Conservation (phyloP, 2,329 filamentous ascomycete species). For the Fusarium sp. region DNA sequence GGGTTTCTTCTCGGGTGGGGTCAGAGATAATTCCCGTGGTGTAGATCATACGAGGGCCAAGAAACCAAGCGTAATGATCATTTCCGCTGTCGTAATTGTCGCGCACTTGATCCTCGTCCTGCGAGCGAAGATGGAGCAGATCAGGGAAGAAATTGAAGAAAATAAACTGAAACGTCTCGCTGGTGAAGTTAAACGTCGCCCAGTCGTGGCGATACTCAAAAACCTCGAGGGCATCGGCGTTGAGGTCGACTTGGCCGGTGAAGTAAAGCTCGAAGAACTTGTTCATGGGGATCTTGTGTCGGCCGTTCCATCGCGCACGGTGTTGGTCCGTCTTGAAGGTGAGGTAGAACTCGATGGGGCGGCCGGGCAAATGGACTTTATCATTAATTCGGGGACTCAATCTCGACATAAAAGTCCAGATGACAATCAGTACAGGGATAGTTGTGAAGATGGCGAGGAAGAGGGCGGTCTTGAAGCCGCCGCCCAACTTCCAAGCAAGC, state of each 20-base stretch:
- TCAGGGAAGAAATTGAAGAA: slow-evolving; percentile 86
- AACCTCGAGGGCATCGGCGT: slow-evolving; percentile 86
- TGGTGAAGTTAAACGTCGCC: slow-evolving; percentile 90
- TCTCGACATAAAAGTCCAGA: slow-evolving; percentile 83
- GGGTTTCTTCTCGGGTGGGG: slow-evolving; percentile 83
- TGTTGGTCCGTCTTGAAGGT: slow-evolving; percentile 74
- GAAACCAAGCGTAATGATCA: slow-evolving; percentile 97
- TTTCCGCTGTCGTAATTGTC: slow-evolving; percentile 96
- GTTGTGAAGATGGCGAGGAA: slow-evolving; percentile 82
- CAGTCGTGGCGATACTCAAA: slow-evolving; percentile 95
- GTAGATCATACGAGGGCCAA: slow-evolving; percentile 97
- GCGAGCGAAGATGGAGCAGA: slow-evolving; percentile 87
- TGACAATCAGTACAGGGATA: slow-evolving; percentile 80
- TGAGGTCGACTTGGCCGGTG: slow-evolving; percentile 89
- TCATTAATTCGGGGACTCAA: slow-evolving; percentile 90
- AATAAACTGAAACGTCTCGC: slow-evolving; percentile 85
- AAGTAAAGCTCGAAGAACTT: slow-evolving; percentile 98
- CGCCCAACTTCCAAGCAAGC: slow-evolving; percentile 84
- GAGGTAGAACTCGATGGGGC: slow-evolving; percentile 88
- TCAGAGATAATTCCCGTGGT: slow-evolving; percentile 92
- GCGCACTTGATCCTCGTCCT: slow-evolving; percentile 96
- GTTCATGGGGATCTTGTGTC: slow-evolving; percentile 84
- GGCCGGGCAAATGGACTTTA: slow-evolving; percentile 85
- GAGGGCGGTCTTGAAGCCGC: slow-evolving; percentile 86
- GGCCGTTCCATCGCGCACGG: slow-evolving; percentile 75